Conservation (phyloP, 1,284 basidiomycete genomes). For the Fomitiporia mediterranea region DNA sequence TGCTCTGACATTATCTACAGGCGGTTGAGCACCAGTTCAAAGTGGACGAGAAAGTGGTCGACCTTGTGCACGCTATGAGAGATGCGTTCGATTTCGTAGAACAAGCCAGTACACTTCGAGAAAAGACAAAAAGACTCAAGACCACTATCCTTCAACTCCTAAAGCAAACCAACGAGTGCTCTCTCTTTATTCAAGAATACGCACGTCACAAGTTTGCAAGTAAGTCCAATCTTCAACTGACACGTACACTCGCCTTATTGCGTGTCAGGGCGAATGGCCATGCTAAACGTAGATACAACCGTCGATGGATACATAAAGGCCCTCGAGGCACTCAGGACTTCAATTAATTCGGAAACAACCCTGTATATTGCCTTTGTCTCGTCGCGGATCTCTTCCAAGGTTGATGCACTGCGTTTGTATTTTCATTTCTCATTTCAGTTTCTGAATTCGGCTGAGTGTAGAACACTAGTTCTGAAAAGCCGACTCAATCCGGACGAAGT, state of each 20-base stretch:
- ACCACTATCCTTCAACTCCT: background rate
- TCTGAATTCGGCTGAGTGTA: too few relatives aligned
- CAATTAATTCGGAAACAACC: background rate
- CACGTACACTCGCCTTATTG: too few relatives aligned
- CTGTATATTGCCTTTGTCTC: background rate
- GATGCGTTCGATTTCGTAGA: background rate
- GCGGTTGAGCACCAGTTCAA: conserved; percentile 11
- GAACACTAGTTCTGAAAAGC: background rate
- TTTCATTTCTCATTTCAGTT: too few relatives aligned
- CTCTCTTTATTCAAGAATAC: background rate
- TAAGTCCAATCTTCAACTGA: background rate
- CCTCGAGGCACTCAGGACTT: background rate
- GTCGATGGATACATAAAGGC: background rate
- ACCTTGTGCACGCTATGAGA: background rate
- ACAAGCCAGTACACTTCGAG: background rate
- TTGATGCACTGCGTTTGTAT: background rate
- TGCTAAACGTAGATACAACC: background rate
- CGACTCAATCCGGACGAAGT: background rate
- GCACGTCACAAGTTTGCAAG: background rate
- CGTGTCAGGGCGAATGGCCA: background rate
- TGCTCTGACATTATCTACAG: background rate
- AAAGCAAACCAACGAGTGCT: conserved; percentile 1
- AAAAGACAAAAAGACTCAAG: background rate
- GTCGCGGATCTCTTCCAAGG: background rate
- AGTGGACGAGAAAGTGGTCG: background rate